Percentiles rank a stretch among this genome's conserved stretches.
phyloP scores from a whole-genome alignment of 129 eudicot species.

The Calendula officinalis region DNA sequence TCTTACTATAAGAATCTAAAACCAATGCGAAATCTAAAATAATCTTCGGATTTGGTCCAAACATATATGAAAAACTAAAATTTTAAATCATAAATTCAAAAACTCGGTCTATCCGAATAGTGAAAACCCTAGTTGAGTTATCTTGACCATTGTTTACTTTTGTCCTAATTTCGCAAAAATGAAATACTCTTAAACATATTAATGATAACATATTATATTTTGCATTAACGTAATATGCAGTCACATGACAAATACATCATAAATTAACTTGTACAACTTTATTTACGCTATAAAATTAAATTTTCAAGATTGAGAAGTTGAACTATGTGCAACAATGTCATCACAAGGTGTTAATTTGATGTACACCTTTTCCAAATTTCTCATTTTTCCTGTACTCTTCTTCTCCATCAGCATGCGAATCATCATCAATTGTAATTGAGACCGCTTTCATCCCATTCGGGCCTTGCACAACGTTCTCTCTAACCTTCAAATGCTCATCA shows the following conservation, averaged over 20 bases:
- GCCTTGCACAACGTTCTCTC: constrained; percentile 42
- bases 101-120: too few relatives aligned
- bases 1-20: too few relatives aligned
- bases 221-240: constrained; percentile 11
- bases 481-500: constrained; percentile 51
- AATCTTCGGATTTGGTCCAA: too few relatives aligned
- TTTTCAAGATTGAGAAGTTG: constrained; percentile 20
- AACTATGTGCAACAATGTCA: neutral
- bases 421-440: constrained; percentile 57
- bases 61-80: too few relatives aligned
- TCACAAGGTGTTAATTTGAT: constrained; percentile 16
- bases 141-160: too few relatives aligned
- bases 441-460: constrained; percentile 57
- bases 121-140: too few relatives aligned
- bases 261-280: constrained; percentile 18
- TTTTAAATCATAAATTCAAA: too few relatives aligned
- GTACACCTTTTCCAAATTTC: constrained; percentile 28
- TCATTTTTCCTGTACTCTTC: constrained; percentile 50
- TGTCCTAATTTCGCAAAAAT: too few relatives aligned
- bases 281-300: constrained; percentile 7
- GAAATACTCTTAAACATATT: too few relatives aligned
- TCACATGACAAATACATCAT: constrained; percentile 17
- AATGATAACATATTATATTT: too few relatives aligned
- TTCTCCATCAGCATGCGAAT: constrained; percentile 45
- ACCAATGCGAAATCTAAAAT: too few relatives aligned